These are phyloP conservation scores for Emericellopsis atlantica DNA, from an alignment of 2,329 filamentous ascomycete genomes.

Conservation along the genomic window DNA sequence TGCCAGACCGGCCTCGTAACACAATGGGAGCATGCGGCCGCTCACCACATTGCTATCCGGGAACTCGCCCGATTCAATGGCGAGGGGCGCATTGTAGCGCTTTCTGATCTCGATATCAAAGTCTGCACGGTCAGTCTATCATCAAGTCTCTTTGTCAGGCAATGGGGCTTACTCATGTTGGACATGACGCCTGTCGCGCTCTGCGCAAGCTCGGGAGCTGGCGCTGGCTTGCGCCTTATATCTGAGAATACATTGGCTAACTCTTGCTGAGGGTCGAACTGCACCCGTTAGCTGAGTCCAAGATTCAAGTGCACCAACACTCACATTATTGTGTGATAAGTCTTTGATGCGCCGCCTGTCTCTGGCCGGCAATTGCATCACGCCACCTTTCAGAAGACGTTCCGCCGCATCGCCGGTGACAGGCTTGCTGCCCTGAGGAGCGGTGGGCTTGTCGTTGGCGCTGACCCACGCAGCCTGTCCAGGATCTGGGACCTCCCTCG, in stretches of 20 bases:
- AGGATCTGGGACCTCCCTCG: conserved; percentile 54
- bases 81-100: conserved; percentile 49
- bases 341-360: conserved; percentile 58
- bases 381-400: conserved; percentile 52
- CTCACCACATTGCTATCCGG: conserved; percentile 52
- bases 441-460: conserved; percentile 54
- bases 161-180: conserved; percentile 55
- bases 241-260: conserved; percentile 40
- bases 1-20: conserved; percentile 51
- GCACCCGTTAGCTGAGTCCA: background rate
- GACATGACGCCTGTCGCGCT: conserved; percentile 60
- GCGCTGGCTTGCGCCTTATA: conserved; percentile 29
- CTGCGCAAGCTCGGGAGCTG: conserved; percentile 48
- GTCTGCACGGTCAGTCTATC: conserved; percentile 25
- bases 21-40: conserved; percentile 54
- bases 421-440: conserved; percentile 45
- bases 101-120: conserved; percentile 57
- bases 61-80: conserved; percentile 57
- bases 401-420: conserved; percentile 54
- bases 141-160: background rate
- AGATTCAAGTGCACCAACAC: conserved; percentile 10
- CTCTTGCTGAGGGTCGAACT: conserved; percentile 43
- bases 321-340: conserved; percentile 46
- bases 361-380: conserved; percentile 57
- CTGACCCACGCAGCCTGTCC: conserved; percentile 60